Evolutionary conservation across 345 rosid genomes (phyloP).

Genomic region (Ceriops zippeliana): DNA sequence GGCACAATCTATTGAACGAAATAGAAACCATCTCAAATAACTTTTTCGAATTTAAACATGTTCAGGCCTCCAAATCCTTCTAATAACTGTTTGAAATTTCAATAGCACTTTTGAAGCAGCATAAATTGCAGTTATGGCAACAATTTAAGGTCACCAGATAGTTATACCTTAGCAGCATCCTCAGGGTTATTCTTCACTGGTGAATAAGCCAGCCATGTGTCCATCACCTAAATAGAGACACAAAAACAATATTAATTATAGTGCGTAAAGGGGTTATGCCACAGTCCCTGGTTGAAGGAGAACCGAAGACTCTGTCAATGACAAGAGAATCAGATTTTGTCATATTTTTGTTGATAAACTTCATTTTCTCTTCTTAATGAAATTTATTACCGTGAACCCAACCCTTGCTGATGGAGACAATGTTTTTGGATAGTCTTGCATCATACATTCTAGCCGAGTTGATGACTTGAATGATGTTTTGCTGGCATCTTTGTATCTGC

Average conservation of each 20-base stretch:
- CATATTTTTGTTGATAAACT: not conserved
- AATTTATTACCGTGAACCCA: constrained; percentile 75
- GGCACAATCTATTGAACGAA: no score
- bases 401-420: constrained; percentile 78
- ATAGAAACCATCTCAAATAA: no score
- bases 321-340: not conserved
- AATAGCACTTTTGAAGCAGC: not conserved
- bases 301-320: not conserved
- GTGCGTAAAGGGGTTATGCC: not conserved
- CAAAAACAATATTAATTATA: not conserved
- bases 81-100: not conserved
- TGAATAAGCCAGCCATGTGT: constrained; percentile 87
- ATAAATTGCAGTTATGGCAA: not conserved
- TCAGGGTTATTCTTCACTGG: constrained; percentile 93
- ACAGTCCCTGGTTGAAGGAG: no score
- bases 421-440: constrained; percentile 98
- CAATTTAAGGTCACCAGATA: not conserved
- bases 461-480: constrained; percentile 88
- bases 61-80: no score
- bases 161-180: constrained; percentile 84
- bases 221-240: constrained; percentile 53
- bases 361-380: not conserved
- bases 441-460: constrained; percentile 94
- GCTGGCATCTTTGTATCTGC: constrained; percentile 88
- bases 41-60: no score